Conservation (phyloP, 768 basidiomycete species). For the Kwoniella newhampshirensis region DNA sequence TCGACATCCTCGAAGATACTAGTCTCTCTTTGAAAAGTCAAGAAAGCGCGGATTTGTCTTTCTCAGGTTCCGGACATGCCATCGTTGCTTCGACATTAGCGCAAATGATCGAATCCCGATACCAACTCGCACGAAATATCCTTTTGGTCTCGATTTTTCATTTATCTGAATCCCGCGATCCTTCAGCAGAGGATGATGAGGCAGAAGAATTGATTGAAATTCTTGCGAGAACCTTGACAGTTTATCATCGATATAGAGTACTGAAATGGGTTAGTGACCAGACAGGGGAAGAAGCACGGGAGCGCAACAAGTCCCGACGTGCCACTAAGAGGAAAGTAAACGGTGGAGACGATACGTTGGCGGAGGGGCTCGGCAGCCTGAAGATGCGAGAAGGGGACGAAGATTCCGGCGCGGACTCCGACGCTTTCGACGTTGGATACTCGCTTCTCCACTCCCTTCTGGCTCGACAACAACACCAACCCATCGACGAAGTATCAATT, state of each 20-base stretch:
- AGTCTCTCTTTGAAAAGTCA: not conserved
- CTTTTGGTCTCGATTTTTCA: constrained; percentile 37
- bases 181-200: constrained; percentile 28
- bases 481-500: constrained; percentile 2
- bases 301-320: constrained; percentile 2
- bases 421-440: constrained; percentile 29
- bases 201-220: constrained; percentile 32
- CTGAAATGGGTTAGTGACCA: constrained; percentile 37
- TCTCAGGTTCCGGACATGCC: constrained; percentile 37
- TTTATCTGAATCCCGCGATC: constrained; percentile 27
- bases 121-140: constrained; percentile 28
- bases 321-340: constrained; percentile 19
- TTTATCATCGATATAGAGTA: constrained; percentile 36
- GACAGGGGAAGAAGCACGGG: constrained; percentile 30
- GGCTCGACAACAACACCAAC: constrained; percentile 17
- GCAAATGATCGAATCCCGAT: constrained; percentile 25
- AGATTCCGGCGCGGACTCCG: constrained; percentile 13
- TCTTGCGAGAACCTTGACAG: constrained; percentile 23
- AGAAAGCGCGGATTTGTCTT: constrained; percentile 5
- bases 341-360: constrained; percentile 29
- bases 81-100: constrained; percentile 32
- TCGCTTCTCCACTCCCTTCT: constrained; percentile 46
- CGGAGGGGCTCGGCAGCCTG: constrained; percentile 30
- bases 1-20: constrained; percentile 22
- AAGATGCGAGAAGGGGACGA: constrained; percentile 21